Percentiles rank a stretch among this genome's conserved stretches.
These are phyloP conservation scores for Apostasia ramifera DNA, from an alignment of 106 monocot species.

Conservation along the genomic window DNA sequence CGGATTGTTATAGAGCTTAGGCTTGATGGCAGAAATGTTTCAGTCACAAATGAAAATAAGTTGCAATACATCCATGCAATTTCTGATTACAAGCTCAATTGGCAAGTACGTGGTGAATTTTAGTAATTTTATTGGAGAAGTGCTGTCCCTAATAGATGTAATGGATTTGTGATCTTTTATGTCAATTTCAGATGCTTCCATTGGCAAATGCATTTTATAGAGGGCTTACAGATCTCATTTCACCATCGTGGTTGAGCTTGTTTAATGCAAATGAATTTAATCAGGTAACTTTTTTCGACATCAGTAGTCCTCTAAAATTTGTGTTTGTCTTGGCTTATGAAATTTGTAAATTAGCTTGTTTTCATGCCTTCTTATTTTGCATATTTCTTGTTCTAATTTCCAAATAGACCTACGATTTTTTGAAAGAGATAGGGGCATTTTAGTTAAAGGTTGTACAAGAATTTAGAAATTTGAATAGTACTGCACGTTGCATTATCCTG, in stretches of 20 bases:
- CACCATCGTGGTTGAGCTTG: conserved; percentile 86
- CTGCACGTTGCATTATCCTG: too few relatives aligned
- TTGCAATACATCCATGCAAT: conserved; percentile 89
- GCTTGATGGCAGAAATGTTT: conserved; percentile 64
- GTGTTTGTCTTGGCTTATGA: too few relatives aligned
- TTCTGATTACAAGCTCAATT: conserved; percentile 91
- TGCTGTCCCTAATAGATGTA: neutral
- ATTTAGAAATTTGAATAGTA: too few relatives aligned
- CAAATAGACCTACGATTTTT: too few relatives aligned
- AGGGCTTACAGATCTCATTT: conserved; percentile 84
- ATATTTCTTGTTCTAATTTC: too few relatives aligned
- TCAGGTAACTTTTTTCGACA: conserved; percentile 46
- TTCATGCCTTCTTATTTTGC: too few relatives aligned
- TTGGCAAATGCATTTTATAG: conserved; percentile 95
- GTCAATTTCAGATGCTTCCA: conserved; percentile 69
- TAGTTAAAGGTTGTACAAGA: too few relatives aligned
- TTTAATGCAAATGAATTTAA: conserved; percentile 99
- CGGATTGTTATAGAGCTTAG: conserved; percentile 59
- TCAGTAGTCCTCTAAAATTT: too few relatives aligned
- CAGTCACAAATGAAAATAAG: conserved; percentile 88
- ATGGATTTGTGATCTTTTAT: neutral
- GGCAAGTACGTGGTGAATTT: conserved; percentile 44
- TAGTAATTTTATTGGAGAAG: neutral
- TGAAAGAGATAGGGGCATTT: too few relatives aligned
- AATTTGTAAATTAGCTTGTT: too few relatives aligned